A percentile compares a stretch with the other conserved stretches of the same genome.
phyloP scores from a whole-genome alignment of 2,329 filamentous ascomycete genomes.

The Penicillium sp. region DNA sequence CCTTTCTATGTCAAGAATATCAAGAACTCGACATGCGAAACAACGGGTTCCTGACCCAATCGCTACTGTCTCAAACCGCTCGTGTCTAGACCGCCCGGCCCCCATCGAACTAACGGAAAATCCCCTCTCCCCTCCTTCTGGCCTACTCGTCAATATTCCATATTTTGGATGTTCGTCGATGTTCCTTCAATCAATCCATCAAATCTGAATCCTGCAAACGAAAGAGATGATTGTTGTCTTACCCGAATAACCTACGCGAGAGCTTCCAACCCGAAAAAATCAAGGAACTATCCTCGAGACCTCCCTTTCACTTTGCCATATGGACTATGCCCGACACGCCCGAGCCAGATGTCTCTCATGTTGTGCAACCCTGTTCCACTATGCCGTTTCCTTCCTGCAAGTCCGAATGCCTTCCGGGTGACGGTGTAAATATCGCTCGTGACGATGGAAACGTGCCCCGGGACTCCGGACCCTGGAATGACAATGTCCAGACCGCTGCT shows the following conservation, averaged over 20 bases:
- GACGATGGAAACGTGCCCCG: conserved; percentile 25
- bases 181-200: conserved; percentile 3
- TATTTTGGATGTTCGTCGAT: conserved; percentile 6
- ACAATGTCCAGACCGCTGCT: conserved; percentile 56
- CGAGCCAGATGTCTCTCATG: conserved; percentile 32
- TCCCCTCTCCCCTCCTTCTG: conserved; percentile 24
- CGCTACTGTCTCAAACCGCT: conserved; percentile 22
- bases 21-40: neutral
- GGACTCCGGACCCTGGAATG: conserved; percentile 35
- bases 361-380: conserved; percentile 24
- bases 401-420: conserved; percentile 29
- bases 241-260: neutral
- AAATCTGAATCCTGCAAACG: neutral
- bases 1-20: neutral
- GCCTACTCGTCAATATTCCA: conserved; percentile 6
- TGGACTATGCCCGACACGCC: conserved; percentile 35
- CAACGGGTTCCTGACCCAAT: neutral
- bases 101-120: conserved; percentile 25
- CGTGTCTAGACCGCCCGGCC: conserved; percentile 35
- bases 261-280: neutral
- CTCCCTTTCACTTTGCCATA: conserved; percentile 20
- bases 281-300: conserved; percentile 11
- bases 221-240: conserved; percentile 11
- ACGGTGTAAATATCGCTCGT: conserved; percentile 17
- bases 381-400: conserved; percentile 33